Conservation (phyloP, 352 stramenopile genomes). For the Halophytophthora polymorphica region DNA sequence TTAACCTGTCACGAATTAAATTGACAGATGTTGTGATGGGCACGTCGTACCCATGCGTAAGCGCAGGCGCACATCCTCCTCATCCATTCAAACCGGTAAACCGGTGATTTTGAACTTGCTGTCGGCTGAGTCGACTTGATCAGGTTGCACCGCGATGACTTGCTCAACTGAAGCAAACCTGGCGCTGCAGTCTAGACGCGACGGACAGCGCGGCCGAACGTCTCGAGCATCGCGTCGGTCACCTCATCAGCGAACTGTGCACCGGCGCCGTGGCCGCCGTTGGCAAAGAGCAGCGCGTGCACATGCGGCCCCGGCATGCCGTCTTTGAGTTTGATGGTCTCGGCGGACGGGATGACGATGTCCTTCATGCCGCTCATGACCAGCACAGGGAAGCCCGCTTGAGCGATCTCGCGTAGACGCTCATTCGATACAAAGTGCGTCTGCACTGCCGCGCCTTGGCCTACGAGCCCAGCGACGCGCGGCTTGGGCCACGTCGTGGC, state of each 20-base stretch:
- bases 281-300: conserved; percentile 41
- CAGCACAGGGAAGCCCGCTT: conserved; percentile 41
- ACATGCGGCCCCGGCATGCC: conserved; percentile 40
- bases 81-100: too few species aligned
- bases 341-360: conserved; percentile 37
- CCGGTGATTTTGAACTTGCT: too few species aligned
- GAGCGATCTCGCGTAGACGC: conserved; percentile 36
- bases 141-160: not conserved
- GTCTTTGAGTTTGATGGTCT: conserved; percentile 35
- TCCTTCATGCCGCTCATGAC: conserved; percentile 48
- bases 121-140: too few species aligned
- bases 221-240: conserved; percentile 26
- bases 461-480: conserved; percentile 27
- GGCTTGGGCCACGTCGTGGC: conserved; percentile 20
- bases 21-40: too few species aligned
- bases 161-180: not conserved
- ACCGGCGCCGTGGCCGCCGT: conserved; percentile 41
- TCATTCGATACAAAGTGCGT: conserved; percentile 53
- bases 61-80: too few species aligned
- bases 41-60: too few species aligned
- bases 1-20: too few species aligned
- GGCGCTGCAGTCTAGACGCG: not conserved
- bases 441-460: conserved; percentile 30
- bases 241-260: conserved; percentile 49
- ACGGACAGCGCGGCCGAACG: conserved; percentile 13